Evolutionary conservation across 805 yeast genomes (phyloP), one percentile per base, ranked within the genome.

Genomic region (Yamadazyma nakazawae): DNA sequence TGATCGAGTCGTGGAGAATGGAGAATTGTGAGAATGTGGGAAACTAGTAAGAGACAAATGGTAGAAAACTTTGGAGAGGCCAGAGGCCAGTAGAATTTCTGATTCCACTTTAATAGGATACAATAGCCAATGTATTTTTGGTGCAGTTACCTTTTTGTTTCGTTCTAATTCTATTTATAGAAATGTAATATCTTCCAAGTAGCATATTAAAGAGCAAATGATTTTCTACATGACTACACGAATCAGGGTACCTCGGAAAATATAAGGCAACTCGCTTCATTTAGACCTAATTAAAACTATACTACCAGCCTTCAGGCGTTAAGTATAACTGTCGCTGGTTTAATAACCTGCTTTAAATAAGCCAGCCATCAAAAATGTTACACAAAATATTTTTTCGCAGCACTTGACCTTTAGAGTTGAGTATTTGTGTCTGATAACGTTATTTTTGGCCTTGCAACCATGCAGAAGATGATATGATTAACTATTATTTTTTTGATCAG

Each of bases 321-420:
- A 10, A 25, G 24, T 11, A 14, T 18, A 13, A n/a, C 12, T 26
- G 9, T 16, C 6, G 42, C 42, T 38, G 42, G 42, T 34, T 38
- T 19, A 6, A 13, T n/a, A 26, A 25, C 13, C 42, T 34, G 25
- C 34, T 32, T 38, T 38, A 13, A 21, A 26, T 3, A 16, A 46
- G 40, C 48, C 48, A 46, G 48, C 48, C 45, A 40, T 32, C 34
- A 9, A 5, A 8, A 12, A 13, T 10, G 16, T 40, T 18, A 46
- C 48, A 46, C 48, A 46, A 46, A 46, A 46, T 36, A 8, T 13
- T 2, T 14, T 44, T 44, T 37, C 28, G 37, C 38, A 41, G 38
- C 44, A n/a, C 32, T 41, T 34, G 2, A 19, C 7, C 6, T 21
- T 5, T 21, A 4, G 7, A 21, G 24, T 7, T 21, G 24, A 21